A percentile compares a stretch with the other conserved stretches of the same genome.
Conservation (phyloP, 805 yeast genomes). For the Candida montana region DNA sequence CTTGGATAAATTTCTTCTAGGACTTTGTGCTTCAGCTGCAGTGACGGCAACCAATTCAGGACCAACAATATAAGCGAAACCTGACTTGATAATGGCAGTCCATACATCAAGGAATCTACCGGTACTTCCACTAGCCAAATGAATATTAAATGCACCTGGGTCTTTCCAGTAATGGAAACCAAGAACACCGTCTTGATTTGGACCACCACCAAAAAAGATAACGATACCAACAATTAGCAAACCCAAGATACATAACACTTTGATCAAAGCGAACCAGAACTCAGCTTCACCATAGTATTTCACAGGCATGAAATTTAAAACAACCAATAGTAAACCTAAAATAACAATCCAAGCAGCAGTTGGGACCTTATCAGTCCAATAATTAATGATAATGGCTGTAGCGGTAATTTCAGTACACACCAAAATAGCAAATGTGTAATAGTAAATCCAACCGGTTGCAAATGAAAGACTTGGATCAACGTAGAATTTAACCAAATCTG, state of each 20-base stretch:
- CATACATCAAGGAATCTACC: conserved; percentile 72
- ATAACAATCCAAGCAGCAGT: conserved; percentile 66
- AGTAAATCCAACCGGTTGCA: conserved; percentile 62
- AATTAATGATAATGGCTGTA: conserved; percentile 56
- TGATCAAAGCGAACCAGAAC: conserved; percentile 69
- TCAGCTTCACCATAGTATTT: conserved; percentile 75
- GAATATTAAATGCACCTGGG: conserved; percentile 40
- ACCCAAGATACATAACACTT: conserved; percentile 66
- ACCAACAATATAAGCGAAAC: conserved; percentile 70
- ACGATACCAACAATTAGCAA: conserved; percentile 67
- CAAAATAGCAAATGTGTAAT: conserved; percentile 49
- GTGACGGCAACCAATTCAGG: conserved; percentile 82
- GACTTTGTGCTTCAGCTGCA: conserved; percentile 72
- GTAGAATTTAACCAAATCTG: conserved; percentile 24
- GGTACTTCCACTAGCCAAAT: conserved; percentile 38
- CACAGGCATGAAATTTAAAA: conserved; percentile 68
- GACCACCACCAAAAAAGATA: conserved; percentile 86
- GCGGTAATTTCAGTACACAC: conserved; percentile 65
- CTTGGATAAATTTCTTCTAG: conserved; percentile 63
- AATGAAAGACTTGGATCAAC: conserved; percentile 64
- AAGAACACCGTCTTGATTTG: conserved; percentile 57
- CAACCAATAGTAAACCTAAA: conserved; percentile 57
- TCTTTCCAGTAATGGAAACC: conserved; percentile 53
- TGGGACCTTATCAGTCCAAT: conserved; percentile 71
- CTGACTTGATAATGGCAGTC: conserved; percentile 63